Evolutionary conservation across 148 eudicot genomes (phyloP), one percentile per base, ranked within the genome.

Genomic region (Vaccinium myrtillus): DNA sequence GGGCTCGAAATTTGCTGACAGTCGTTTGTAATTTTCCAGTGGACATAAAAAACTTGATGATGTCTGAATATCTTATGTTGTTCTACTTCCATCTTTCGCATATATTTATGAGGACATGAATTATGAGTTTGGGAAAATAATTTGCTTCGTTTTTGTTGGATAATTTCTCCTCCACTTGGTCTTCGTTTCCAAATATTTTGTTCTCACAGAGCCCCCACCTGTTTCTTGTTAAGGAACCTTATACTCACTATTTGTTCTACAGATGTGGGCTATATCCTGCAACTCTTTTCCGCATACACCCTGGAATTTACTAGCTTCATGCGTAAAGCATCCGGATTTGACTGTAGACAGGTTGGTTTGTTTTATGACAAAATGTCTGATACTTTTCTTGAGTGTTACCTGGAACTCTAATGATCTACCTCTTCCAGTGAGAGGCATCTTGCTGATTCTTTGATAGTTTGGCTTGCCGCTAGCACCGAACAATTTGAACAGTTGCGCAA

Each of bases 391-490:
- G 18, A 32, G 30, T 1, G 15, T 84, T 48, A 16, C 53, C 77
- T 25, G 67, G 63, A 46, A 53, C 77, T 83, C 55, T 46, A 75
- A 76, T 73, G 25, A 84, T 65, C 67, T 84, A n/a, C 71, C 84
- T 83, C 69, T 69, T 75, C 81, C 89, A 96, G 99, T 85, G 99
- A 96, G 90, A 92, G 90, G 90, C 92, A 93, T 88, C 95, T 96
- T 82, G 92, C 93, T 90, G 95, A 94, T 86, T 92, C 90, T 65
- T 79, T 95, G 80, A 85, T 93, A 76, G 85, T 87, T 82, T 96
- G 99, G 98, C 75, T 92, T 70, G 83, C 84, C 81, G 87, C 91
- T 85, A 90, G 93, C 49, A n/a, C 75, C 48, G 85, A 87, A 87
- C 87, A 81, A 58, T 81, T 39, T 75, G 86, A 85, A 71, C 78